These are phyloP conservation scores for Candida michaelii DNA, from an alignment of 805 yeast species.

Conservation along the genomic window DNA sequence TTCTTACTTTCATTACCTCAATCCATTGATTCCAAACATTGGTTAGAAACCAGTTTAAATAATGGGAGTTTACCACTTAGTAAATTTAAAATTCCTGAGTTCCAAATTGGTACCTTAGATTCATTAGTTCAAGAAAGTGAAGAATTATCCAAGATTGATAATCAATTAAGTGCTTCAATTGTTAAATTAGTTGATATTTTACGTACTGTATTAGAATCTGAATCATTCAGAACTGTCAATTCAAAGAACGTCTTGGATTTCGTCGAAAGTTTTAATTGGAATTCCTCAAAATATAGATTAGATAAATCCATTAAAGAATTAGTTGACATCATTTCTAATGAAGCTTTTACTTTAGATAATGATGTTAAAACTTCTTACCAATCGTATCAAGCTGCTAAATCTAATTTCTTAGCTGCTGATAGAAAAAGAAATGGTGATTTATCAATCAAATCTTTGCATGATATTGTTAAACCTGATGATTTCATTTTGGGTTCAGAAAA, in stretches of 20 bases:
- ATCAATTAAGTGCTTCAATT: conserved; percentile 69
- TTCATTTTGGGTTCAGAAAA: conserved; percentile 86
- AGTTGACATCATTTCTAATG: conserved; percentile 66
- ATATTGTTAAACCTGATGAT: conserved; percentile 78
- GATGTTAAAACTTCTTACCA: conserved; percentile 80
- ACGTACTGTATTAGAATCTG: conserved; percentile 34
- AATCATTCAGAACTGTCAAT: conserved; percentile 36
- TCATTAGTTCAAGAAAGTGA: conserved; percentile 88
- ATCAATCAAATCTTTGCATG: conserved; percentile 86
- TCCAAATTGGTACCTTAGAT: conserved; percentile 94
- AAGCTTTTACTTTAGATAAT: conserved; percentile 77
- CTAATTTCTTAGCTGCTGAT: conserved; percentile 83
- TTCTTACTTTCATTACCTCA: conserved; percentile 62
- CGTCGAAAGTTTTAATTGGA: conserved; percentile 82
- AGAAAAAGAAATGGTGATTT: conserved; percentile 92
- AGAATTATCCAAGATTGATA: conserved; percentile 79
- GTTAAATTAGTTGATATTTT: conserved; percentile 77
- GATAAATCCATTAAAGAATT: conserved; percentile 82
- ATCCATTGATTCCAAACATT: conserved; percentile 45
- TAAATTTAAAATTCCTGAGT: conserved; percentile 68
- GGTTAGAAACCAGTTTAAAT: conserved; percentile 56
- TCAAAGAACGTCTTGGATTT: conserved; percentile 57
- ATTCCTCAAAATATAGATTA: conserved; percentile 77
- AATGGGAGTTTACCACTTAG: conserved; percentile 60
- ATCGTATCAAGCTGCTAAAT: conserved; percentile 76